phyloP scores from a whole-genome alignment of 1,284 basidiomycete genomes.

The Ganoderma multipileum region DNA sequence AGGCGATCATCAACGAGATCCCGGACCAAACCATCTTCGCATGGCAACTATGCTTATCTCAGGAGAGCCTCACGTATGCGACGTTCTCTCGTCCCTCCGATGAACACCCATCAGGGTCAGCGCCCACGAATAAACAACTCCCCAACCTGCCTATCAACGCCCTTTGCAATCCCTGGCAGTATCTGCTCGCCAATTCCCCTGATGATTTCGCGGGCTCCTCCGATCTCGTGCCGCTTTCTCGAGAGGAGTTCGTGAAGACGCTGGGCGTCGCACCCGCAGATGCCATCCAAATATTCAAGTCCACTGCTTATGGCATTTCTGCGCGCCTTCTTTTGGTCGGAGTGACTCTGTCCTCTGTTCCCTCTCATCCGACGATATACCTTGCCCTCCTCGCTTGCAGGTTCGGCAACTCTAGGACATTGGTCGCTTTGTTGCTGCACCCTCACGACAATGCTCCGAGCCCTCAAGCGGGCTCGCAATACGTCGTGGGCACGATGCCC shows the following conservation, averaged over 20 bases:
- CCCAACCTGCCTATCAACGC: not conserved
- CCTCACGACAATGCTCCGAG: not conserved
- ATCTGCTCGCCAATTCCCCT: not conserved
- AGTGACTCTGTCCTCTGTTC: not conserved
- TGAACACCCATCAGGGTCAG: not conserved
- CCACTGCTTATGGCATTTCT: not conserved
- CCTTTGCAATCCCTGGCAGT: not conserved
- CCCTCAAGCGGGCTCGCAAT: not conserved
- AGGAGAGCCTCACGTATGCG: not conserved
- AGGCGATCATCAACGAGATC: constrained; percentile 1
- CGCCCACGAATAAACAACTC: not conserved
- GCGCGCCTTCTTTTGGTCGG: not conserved
- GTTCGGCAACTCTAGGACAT: not conserved
- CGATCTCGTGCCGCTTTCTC: not conserved
- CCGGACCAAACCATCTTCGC: constrained; percentile 8
- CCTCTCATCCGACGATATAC: not conserved
- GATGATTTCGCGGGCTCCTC: not conserved
- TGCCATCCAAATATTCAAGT: not conserved
- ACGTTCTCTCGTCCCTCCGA: not conserved
- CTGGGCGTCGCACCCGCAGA: not conserved
- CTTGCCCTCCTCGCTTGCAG: not conserved
- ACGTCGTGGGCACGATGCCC: not conserved
- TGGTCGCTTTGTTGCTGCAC: not conserved
- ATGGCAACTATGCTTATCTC: not conserved
- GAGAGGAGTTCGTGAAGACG: not conserved